Conservation (phyloP, 2,329 filamentous ascomycete genomes). For the Hymenoscyphus linearis region DNA sequence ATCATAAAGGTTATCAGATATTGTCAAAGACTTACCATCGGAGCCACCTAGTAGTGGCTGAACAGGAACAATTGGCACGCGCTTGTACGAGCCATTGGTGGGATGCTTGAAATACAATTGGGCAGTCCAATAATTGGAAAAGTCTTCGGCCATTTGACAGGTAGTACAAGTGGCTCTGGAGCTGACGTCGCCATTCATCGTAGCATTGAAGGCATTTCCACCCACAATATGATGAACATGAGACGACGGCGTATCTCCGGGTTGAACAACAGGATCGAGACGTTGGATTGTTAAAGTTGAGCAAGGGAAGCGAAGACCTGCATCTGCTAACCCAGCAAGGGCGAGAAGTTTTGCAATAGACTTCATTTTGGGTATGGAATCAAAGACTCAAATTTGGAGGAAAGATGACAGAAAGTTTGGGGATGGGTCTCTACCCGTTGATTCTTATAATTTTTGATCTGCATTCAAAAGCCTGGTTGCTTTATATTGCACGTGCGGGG, state of each 20-base stretch:
- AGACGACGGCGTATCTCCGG: conserved; percentile 11
- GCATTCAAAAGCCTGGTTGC: neutral
- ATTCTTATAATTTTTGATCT: conserved; percentile 11
- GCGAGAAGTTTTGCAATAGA: conserved; percentile 7
- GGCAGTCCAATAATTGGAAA: conserved; percentile 29
- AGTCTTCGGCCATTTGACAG: conserved; percentile 18
- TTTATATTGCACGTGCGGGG: conserved; percentile 3
- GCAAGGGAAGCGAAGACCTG: conserved; percentile 18
- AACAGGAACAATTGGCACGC: conserved; percentile 10
- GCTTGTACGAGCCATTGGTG: conserved; percentile 17
- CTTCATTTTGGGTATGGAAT: conserved; percentile 12
- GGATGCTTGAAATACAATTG: conserved; percentile 21
- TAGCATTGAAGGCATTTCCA: conserved; percentile 16
- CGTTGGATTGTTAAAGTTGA: conserved; percentile 16
- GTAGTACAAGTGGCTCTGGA: conserved; percentile 17
- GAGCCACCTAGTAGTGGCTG: conserved; percentile 11
- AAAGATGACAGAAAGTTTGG: neutral
- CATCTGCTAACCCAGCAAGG: conserved; percentile 6
- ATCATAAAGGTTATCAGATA: neutral
- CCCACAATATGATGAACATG: conserved; percentile 20
- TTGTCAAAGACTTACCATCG: neutral
- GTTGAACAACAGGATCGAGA: conserved; percentile 18
- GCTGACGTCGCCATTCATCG: conserved; percentile 16
- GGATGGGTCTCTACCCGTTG: conserved; percentile 1
- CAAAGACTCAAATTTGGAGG: neutral